Evolutionary conservation across 257 asterid genomes (phyloP).

Genomic region (Fraxinus excelsior): DNA sequence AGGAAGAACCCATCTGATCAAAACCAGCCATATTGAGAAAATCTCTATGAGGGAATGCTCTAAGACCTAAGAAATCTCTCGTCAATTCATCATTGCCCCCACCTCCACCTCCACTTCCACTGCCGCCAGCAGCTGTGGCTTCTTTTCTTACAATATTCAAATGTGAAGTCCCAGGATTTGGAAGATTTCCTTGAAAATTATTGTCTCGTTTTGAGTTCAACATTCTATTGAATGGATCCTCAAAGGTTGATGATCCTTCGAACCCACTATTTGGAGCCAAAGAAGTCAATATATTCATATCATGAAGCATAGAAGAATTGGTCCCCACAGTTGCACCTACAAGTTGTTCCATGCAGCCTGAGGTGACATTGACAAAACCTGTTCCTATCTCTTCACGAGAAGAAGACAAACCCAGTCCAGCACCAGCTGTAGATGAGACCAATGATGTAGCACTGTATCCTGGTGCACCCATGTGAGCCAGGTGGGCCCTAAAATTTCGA

Average conservation of each 20-base stretch:
- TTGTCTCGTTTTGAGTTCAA: constrained; percentile 26
- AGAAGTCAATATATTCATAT: constrained; percentile 25
- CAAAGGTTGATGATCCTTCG: constrained; percentile 22
- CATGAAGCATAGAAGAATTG: constrained; percentile 12
- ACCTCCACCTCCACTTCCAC: constrained; percentile 6
- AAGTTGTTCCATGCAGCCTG: constrained; percentile 39
- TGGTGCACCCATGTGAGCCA: constrained; percentile 51
- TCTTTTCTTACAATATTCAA: constrained; percentile 1
- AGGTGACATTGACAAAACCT: constrained; percentile 30
- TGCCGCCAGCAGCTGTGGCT: not conserved
- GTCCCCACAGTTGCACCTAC: not conserved
- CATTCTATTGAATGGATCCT: constrained; percentile 37
- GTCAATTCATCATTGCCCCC: constrained; percentile 45
- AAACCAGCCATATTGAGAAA: constrained; percentile 45
- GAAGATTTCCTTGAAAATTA: constrained; percentile 21
- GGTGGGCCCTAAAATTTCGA: constrained; percentile 31
- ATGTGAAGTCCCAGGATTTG: not conserved
- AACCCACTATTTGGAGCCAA: constrained; percentile 31
- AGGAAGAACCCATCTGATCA: constrained; percentile 46
- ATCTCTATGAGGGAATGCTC: constrained; percentile 51
- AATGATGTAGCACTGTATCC: constrained; percentile 43
- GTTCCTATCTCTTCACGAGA: constrained; percentile 47
- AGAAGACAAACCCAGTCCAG: constrained; percentile 29
- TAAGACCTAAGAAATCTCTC: constrained; percentile 64
- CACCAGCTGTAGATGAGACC: constrained; percentile 39